phyloP scores from a whole-genome alignment of 140 eudicot species.

The Erigeron philadelphicus region DNA sequence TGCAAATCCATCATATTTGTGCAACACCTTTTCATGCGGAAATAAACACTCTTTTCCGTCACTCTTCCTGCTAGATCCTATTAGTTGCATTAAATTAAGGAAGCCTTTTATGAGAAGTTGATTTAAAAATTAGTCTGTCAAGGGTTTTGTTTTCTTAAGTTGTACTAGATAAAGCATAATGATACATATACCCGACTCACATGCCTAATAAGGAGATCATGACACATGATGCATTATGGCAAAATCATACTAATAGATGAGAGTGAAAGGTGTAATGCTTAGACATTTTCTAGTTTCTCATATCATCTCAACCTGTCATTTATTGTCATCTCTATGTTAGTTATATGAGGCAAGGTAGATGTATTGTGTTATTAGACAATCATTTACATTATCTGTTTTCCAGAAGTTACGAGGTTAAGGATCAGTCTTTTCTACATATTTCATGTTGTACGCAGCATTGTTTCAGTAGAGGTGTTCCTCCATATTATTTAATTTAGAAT shows the following conservation, averaged over 20 bases:
- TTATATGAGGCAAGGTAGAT: too few species aligned
- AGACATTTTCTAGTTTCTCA: too few species aligned
- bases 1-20: background rate
- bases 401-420: constrained; percentile 2
- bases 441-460: background rate
- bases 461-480: constrained; percentile 11
- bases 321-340: too few species aligned
- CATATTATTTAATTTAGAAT: background rate
- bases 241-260: too few species aligned
- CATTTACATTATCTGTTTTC: constrained; percentile 4
- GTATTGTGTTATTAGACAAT: background rate
- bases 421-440: background rate
- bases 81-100: background rate
- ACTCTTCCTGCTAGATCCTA: constrained; percentile 3
- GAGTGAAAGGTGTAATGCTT: too few species aligned
- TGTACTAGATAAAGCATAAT: background rate
- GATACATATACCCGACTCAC: too few species aligned
- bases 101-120: constrained; percentile 10
- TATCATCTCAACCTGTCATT: too few species aligned
- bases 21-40: background rate
- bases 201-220: too few species aligned
- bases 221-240: too few species aligned
- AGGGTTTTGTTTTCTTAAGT: background rate
- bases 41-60: background rate
- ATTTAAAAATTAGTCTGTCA: background rate